phyloP scores from a whole-genome alignment of 306 rosid genomes.

The Vigna radiata region DNA sequence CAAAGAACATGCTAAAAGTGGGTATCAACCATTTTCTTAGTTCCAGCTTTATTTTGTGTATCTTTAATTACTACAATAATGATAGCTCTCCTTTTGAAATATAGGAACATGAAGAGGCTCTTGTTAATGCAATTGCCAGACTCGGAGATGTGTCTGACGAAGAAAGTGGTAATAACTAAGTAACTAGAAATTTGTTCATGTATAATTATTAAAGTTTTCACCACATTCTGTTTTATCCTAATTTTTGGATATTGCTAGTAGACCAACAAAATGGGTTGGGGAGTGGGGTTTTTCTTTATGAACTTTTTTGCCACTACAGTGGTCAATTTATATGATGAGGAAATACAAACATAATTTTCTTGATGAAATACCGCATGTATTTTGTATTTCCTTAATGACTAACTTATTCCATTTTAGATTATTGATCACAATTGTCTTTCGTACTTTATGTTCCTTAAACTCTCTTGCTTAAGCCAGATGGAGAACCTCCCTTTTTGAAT shows the following conservation, averaged over 20 bases:
- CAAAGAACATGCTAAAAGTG: slow-evolving; percentile 82
- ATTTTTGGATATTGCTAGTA: slow-evolving; percentile 43
- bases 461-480: slow-evolving; percentile 72
- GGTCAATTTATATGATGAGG: slow-evolving; percentile 13
- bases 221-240: slow-evolving; percentile 55
- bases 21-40: slow-evolving; percentile 43
- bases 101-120: slow-evolving; percentile 90
- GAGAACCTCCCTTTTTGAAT: slow-evolving; percentile 58
- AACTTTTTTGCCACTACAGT: slow-evolving; percentile 14
- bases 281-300: slow-evolving; percentile 7
- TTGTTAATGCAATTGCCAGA: slow-evolving; percentile 80
- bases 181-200: slow-evolving; percentile 41
- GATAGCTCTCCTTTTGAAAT: slow-evolving; percentile 42
- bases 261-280: slow-evolving; percentile 37
- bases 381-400: background rate
- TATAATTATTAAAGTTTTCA: slow-evolving; percentile 32
- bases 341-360: background rate
- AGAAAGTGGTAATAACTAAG: slow-evolving; percentile 88
- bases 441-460: slow-evolving; percentile 39
- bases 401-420: slow-evolving; percentile 22
- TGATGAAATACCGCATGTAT: background rate
- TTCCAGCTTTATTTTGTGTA: background rate
- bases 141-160: slow-evolving; percentile 87
- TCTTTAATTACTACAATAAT: slow-evolving; percentile 21
- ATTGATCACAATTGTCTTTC: slow-evolving; percentile 32